Base-by-base conservation (phyloP, 108 stramenopile genomes). In the Cyclotella kingstonii region DNA sequence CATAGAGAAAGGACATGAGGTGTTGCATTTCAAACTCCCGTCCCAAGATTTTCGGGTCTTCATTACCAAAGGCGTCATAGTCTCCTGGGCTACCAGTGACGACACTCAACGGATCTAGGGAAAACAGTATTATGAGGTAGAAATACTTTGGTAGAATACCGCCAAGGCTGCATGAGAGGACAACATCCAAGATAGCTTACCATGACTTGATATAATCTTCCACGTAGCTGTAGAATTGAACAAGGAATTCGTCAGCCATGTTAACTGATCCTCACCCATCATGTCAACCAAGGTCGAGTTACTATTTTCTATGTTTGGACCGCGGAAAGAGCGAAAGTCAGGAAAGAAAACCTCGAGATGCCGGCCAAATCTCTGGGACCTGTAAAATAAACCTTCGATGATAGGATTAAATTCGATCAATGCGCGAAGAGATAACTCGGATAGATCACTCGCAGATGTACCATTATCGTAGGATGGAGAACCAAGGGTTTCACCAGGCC, bases 321-420 rank as follows among this genome's bases (percentile, higher is more conserved):
- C 27, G 38, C 79, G 79, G 49, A 66, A 76, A 0, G 67, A 63
- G 28, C 73, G 73, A 28, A 42, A 66, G 49, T 80, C 79, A 2
- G 58, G 68, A 59, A 80, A 63, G 52, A 80, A 80, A 22, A 75
- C 46, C 54, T 80, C 79, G 21, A 71, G 43, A 46, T 80, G 73
- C 52, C 59, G 47, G 41, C 79, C 79, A 60, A 80, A 80, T 36
- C 40, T 54, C 38, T 75, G 60, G 10, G 30, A 52, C 12, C 76
- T 48, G 45, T 69, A 79, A 3, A 74, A 42, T 0, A 30, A n/a
- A 4, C 33, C 31, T 10, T 29, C 35, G 28, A 74, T 51, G 33
- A 65, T 53, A 22, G 72, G 78, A 40, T 65, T 70, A 45, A 53
- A 68, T 31, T 79, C 78, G 31, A 57, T 30, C 22, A 79, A 69